Evolutionary conservation across 129 eudicot genomes (phyloP).

Genomic region (Arctium lappa): DNA sequence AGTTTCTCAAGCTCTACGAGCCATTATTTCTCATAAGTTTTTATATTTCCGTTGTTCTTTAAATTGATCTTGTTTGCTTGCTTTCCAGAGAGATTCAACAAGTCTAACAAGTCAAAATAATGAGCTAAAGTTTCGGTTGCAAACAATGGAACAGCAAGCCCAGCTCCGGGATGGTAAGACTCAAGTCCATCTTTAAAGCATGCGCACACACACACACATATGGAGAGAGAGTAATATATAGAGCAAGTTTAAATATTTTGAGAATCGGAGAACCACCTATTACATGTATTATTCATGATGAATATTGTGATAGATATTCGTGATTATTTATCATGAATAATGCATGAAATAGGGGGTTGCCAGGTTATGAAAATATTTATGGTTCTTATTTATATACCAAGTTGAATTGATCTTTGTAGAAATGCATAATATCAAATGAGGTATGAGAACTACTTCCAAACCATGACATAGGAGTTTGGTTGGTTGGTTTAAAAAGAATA

Average conservation of each 20-base stretch:
- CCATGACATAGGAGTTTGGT: not conserved
- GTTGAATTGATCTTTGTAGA: not conserved
- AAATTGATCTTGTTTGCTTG: not conserved
- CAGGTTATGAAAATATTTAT: no score
- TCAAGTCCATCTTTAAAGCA: not conserved
- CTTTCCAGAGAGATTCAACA: conserved; percentile 64
- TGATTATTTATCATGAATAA: not conserved
- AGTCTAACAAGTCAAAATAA: conserved; percentile 68
- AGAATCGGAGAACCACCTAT: not conserved
- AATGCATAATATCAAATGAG: not conserved
- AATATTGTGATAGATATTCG: not conserved
- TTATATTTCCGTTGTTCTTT: not conserved
- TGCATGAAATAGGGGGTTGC: not conserved
- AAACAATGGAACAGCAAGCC: conserved; percentile 95
- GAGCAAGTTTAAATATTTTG: not conserved
- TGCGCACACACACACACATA: no score
- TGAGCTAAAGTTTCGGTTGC: conserved; percentile 84
- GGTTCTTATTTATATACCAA: no score
- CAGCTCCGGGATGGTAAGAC: conserved; percentile 88
- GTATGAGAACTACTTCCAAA: not conserved
- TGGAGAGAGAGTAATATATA: not conserved
- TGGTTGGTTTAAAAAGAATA: not conserved
- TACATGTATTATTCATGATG: not conserved
- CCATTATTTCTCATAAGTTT: not conserved
- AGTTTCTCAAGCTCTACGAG: not conserved